These are phyloP conservation scores for Rutstroemia sp. DNA, from an alignment of 2,329 filamentous ascomycete genomes.

Conservation along the genomic window DNA sequence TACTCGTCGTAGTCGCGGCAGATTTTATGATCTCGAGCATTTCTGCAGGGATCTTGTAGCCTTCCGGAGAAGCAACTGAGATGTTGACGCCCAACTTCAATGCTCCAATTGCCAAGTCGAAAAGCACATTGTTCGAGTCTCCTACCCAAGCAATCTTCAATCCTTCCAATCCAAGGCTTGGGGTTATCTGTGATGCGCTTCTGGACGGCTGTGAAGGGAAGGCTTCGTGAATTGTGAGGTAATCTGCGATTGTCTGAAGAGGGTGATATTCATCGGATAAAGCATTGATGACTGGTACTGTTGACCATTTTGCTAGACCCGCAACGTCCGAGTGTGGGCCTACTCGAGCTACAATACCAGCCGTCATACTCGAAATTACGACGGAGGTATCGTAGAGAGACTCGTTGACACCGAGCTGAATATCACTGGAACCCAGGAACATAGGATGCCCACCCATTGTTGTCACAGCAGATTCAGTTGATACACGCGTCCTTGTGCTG, in stretches of 20 bases:
- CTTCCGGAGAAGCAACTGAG: conserved; percentile 76
- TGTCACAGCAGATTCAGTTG: conserved; percentile 85
- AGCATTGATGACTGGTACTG: conserved; percentile 78
- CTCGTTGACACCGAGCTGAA: conserved; percentile 94
- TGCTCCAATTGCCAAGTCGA: conserved; percentile 82
- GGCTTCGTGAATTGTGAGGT: conserved; percentile 78
- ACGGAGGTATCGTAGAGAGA: conserved; percentile 86
- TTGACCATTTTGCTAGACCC: conserved; percentile 62
- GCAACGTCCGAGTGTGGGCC: conserved; percentile 69
- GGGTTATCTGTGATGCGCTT: conserved; percentile 9
- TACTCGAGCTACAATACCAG: conserved; percentile 74
- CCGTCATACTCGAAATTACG: conserved; percentile 91
- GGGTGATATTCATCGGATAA: conserved; percentile 90
- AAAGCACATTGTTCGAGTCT: conserved; percentile 95
- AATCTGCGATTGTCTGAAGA: conserved; percentile 89
- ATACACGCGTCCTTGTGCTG: conserved; percentile 86
- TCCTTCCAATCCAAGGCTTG: conserved; percentile 61
- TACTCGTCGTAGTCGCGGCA: conserved; percentile 48
- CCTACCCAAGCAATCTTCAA: conserved; percentile 94
- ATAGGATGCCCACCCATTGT: conserved; percentile 87
- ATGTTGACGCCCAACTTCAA: conserved; percentile 83
- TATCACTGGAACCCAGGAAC: conserved; percentile 94
- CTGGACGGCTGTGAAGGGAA: conserved; percentile 43
- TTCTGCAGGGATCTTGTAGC: conserved; percentile 69
- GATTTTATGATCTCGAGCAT: conserved; percentile 69